A percentile compares a stretch with the other conserved stretches of the same genome.
These are phyloP conservation scores for Articulospora tetracladia DNA, from an alignment of 495 filamentous ascomycete genomes.

Conservation along the genomic window DNA sequence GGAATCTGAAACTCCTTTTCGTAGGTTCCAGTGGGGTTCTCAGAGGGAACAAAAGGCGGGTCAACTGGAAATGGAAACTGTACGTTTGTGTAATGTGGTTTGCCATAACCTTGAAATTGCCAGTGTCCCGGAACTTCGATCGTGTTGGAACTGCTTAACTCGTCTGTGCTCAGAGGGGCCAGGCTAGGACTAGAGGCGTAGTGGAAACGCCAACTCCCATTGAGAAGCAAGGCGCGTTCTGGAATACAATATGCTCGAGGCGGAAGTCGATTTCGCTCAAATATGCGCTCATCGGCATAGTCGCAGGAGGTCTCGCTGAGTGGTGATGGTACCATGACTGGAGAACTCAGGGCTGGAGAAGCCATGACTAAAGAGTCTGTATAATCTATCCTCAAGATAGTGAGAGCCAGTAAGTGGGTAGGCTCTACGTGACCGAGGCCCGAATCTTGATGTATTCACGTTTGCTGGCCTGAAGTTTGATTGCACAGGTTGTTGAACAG, in stretches of 20 bases:
- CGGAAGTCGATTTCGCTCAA: conserved; percentile 59
- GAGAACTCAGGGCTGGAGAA: neutral
- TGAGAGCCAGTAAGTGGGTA: no score
- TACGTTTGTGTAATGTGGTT: conserved; percentile 64
- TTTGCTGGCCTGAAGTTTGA: no score
- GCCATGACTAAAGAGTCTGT: neutral
- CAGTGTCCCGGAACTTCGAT: conserved; percentile 65
- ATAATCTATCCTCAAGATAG: no score
- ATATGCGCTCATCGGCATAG: conserved; percentile 55
- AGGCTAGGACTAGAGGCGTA: conserved; percentile 8
- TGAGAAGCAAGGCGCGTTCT: conserved; percentile 39
- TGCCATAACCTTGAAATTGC: conserved; percentile 52
- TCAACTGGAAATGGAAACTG: conserved; percentile 58
- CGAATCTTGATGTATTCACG: no score
- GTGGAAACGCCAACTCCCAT: conserved; percentile 43
- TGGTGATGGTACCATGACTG: neutral
- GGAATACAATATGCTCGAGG: conserved; percentile 53
- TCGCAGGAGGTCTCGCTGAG: conserved; percentile 26
- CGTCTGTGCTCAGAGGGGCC: conserved; percentile 2
- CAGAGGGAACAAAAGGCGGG: conserved; percentile 57
- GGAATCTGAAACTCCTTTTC: conserved; percentile 50
- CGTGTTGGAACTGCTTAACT: conserved; percentile 40
- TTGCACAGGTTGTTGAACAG: no score
- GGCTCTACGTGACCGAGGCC: no score
- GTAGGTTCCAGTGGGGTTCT: conserved; percentile 66